These are phyloP conservation scores for Fusarium goolgardi DNA, from an alignment of 2,329 filamentous ascomycete species.

Conservation along the genomic window DNA sequence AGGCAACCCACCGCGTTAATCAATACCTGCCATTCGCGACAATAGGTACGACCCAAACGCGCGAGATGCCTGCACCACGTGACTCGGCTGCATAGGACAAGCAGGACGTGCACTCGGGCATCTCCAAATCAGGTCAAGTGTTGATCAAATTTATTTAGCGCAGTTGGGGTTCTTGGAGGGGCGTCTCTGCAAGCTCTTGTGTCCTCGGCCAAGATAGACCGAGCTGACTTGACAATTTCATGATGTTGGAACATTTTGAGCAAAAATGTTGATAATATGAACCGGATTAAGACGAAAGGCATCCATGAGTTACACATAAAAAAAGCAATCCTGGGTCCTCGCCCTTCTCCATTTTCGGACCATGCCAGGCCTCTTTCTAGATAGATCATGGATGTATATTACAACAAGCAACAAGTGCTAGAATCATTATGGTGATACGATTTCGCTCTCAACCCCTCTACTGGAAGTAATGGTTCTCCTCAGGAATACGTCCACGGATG, in stretches of 20 bases:
- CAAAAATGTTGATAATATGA: conserved; percentile 8
- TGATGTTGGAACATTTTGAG: conserved; percentile 5
- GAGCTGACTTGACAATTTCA: conserved; percentile 25
- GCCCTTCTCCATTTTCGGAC: conserved; percentile 44
- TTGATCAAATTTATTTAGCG: conserved; percentile 25
- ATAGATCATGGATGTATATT: conserved; percentile 51
- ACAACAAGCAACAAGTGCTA: conserved; percentile 47
- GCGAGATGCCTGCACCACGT: conserved; percentile 44
- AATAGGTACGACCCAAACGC: conserved; percentile 38
- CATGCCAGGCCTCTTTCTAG: conserved; percentile 42
- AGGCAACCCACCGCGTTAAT: conserved; percentile 57
- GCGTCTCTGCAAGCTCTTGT: conserved; percentile 22
- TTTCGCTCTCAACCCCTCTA: conserved; percentile 31
- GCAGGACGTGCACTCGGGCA: background rate
- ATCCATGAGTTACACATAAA: conserved; percentile 43
- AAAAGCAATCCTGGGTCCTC: conserved; percentile 40
- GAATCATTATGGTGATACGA: conserved; percentile 50
- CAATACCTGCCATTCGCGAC: conserved; percentile 42
- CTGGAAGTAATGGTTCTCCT: conserved; percentile 43
- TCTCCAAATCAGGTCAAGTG: conserved; percentile 9
- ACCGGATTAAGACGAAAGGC: conserved; percentile 15
- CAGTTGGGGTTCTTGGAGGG: conserved; percentile 13
- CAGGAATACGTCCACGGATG: conserved; percentile 45
- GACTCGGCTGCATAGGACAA: conserved; percentile 16
- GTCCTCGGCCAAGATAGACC: conserved; percentile 34